phyloP scores from a whole-genome alignment of 2,329 filamentous ascomycete genomes.

The Sarocladium brachiariae region DNA sequence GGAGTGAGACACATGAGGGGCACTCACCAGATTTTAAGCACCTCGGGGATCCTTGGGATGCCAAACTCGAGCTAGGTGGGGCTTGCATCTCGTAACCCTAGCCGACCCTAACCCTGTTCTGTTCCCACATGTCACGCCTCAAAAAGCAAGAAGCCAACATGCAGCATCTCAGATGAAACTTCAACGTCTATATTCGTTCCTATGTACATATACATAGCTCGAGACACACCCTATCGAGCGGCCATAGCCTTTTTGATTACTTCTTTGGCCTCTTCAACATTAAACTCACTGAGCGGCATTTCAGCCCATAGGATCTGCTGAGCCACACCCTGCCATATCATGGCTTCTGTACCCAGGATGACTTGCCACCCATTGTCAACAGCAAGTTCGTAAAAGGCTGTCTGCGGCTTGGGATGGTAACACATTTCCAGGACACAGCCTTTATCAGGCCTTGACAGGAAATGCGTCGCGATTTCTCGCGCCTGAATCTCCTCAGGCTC shows the following conservation, averaged over 20 bases:
- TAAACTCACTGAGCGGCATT: slow-evolving; percentile 10
- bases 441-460: slow-evolving; percentile 12
- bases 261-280: slow-evolving; percentile 1
- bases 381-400: slow-evolving; percentile 11
- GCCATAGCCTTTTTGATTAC: not conserved
- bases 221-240: too few species aligned
- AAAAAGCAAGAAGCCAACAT: too few species aligned
- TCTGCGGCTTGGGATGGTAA: slow-evolving; percentile 13
- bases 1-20: too few species aligned
- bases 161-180: too few species aligned
- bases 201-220: too few species aligned
- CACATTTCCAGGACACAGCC: slow-evolving; percentile 14
- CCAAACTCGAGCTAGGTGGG: too few species aligned
- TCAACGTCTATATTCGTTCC: too few species aligned
- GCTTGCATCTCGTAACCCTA: too few species aligned
- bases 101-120: too few species aligned
- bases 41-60: too few species aligned
- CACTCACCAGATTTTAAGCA: too few species aligned
- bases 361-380: slow-evolving; percentile 10
- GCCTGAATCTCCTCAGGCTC: slow-evolving; percentile 12
- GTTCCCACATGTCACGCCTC: too few species aligned
- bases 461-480: slow-evolving; percentile 10
- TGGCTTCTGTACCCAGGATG: slow-evolving; percentile 12
- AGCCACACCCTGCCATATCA: slow-evolving; percentile 14
- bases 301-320: slow-evolving; percentile 16